Evolutionary conservation across 129 eudicot genomes (phyloP).

Genomic region (Arctium minus): DNA sequence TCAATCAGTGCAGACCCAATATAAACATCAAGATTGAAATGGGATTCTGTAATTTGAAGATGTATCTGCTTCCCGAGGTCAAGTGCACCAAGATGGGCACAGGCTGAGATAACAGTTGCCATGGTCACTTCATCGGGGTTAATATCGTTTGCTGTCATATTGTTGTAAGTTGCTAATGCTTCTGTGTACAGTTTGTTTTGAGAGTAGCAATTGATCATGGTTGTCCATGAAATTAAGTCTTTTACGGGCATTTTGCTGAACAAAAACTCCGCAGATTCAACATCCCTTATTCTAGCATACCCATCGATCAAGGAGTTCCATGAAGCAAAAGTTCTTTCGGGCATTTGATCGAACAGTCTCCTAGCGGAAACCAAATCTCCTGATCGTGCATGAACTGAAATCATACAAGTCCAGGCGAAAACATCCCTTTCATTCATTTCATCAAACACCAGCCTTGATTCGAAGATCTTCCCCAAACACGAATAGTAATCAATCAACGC

Average conservation of each 20-base stretch:
- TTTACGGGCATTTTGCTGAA: conserved; percentile 44
- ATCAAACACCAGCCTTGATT: conserved; percentile 59
- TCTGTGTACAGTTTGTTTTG: conserved; percentile 46
- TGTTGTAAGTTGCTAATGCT: conserved; percentile 46
- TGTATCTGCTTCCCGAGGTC: conserved; percentile 66
- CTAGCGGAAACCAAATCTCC: conserved; percentile 70
- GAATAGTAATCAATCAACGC: conserved; percentile 75
- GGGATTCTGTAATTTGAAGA: conserved; percentile 28
- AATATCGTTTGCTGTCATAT: conserved; percentile 49
- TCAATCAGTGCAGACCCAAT: conserved; percentile 80
- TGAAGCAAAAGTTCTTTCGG: conserved; percentile 55
- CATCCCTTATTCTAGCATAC: conserved; percentile 53
- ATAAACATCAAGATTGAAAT: conserved; percentile 54
- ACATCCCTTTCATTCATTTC: conserved; percentile 61
- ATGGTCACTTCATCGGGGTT: conserved; percentile 71
- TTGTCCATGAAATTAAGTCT: conserved; percentile 90
- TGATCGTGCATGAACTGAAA: conserved; percentile 44
- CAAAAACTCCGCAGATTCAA: conserved; percentile 55
- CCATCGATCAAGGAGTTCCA: conserved; percentile 81
- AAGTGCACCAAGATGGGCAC: conserved; percentile 79
- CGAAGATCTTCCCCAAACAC: conserved; percentile 35
- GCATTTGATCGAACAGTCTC: conserved; percentile 64
- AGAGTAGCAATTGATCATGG: conserved; percentile 69
- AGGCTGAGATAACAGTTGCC: conserved; percentile 63
- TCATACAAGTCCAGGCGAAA: conserved; percentile 67